Conservation (phyloP, 2,329 filamentous ascomycete species). For the Pseudogymnoascus sp. region DNA sequence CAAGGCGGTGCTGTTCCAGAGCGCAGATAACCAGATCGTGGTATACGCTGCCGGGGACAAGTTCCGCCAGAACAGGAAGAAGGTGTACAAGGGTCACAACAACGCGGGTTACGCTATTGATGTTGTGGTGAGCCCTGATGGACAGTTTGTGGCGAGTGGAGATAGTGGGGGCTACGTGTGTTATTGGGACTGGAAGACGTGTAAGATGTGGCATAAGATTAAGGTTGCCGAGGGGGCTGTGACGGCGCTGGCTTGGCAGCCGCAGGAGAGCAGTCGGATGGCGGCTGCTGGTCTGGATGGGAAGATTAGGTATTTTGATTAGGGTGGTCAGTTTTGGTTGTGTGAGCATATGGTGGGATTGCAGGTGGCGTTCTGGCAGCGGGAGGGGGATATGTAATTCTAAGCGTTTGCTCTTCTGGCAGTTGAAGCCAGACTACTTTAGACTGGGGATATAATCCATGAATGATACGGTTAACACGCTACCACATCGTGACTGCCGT, state of each 20-base stretch:
- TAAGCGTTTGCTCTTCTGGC: background rate
- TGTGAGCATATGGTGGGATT: conserved; percentile 10
- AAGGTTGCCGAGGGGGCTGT: conserved; percentile 75
- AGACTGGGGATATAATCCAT: background rate
- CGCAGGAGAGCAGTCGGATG: conserved; percentile 93
- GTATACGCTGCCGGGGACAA: conserved; percentile 93
- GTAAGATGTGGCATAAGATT: conserved; percentile 98
- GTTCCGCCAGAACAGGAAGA: conserved; percentile 96
- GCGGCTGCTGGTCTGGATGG: conserved; percentile 86
- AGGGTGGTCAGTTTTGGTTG: conserved; percentile 18
- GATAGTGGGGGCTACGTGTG: conserved; percentile 85
- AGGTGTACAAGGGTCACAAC: conserved; percentile 92
- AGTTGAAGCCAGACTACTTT: background rate
- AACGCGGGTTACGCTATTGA: conserved; percentile 92
- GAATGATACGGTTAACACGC: background rate
- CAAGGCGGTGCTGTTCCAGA: conserved; percentile 92
- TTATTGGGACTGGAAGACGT: conserved; percentile 99
- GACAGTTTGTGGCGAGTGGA: conserved; percentile 80
- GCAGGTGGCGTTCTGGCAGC: conserved; percentile 10
- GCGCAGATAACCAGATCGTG: conserved; percentile 90
- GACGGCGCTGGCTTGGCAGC: conserved; percentile 89
- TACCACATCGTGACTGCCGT: background rate
- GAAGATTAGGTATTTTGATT: conserved; percentile 90
- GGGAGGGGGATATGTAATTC: conserved; percentile 1
- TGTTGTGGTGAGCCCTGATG: conserved; percentile 80